phyloP scores from a whole-genome alignment of 2,329 filamentous ascomycete species.

The Thyridium curvatum region DNA sequence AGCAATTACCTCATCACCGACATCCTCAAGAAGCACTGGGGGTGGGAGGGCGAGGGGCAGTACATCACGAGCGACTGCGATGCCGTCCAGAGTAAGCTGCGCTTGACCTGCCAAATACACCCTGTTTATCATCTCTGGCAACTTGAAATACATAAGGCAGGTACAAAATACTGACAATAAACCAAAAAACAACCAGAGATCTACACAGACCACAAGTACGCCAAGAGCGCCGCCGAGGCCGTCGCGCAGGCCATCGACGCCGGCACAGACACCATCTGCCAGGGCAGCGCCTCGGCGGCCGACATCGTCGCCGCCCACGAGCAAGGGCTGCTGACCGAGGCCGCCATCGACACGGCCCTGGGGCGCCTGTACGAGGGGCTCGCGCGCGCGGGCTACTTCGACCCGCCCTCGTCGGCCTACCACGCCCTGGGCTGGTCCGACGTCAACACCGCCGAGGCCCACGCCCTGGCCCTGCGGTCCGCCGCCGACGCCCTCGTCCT shows the following conservation, averaged over 20 bases:
- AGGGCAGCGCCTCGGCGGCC: slow-evolving; percentile 10
- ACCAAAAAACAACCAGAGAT: not conserved
- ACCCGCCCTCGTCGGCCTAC: slow-evolving; percentile 27
- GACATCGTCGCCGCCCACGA: slow-evolving; percentile 15
- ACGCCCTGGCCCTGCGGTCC: slow-evolving; percentile 49
- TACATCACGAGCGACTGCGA: slow-evolving; percentile 14
- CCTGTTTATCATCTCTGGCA: no score
- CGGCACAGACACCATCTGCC: slow-evolving; percentile 15
- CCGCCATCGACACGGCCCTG: slow-evolving; percentile 20
- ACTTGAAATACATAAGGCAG: slow-evolving; percentile 1
- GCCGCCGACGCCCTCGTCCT: slow-evolving; percentile 38
- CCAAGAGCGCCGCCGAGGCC: slow-evolving; percentile 9
- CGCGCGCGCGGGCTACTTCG: slow-evolving; percentile 24
- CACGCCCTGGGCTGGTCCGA: slow-evolving; percentile 45
- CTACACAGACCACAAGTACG: slow-evolving; percentile 13
- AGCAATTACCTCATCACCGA: slow-evolving; percentile 54
- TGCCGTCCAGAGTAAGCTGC: slow-evolving; percentile 1
- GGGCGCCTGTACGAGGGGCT: slow-evolving; percentile 23
- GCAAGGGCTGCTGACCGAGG: slow-evolving; percentile 17
- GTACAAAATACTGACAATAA: slow-evolving; percentile 7
- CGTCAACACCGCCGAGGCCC: slow-evolving; percentile 46
- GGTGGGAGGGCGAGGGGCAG: slow-evolving; percentile 31
- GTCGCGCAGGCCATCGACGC: slow-evolving; percentile 11
- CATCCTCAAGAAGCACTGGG: slow-evolving; percentile 57
- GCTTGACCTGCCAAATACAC: no score